Percentiles rank a stretch among this genome's conserved stretches.
Conservation (phyloP, 2,329 filamentous ascomycete genomes). For the Apiospora marii region DNA sequence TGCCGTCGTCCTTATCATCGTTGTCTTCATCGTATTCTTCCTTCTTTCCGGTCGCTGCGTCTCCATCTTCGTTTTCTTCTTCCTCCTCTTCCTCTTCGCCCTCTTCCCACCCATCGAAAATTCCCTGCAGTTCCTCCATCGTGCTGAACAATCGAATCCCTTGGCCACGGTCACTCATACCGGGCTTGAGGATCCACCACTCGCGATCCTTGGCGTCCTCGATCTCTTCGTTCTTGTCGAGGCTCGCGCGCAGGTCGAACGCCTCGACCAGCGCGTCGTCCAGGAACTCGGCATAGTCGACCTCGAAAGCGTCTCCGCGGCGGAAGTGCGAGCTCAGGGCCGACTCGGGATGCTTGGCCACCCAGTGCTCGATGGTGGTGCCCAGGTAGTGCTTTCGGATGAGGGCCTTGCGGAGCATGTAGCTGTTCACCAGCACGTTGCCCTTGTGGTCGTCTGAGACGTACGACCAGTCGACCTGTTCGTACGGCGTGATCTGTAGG, state of each 20-base stretch:
- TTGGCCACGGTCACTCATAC: conserved; percentile 96
- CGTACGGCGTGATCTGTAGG: conserved; percentile 87
- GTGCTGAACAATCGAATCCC: conserved; percentile 90
- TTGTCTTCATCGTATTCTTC: conserved; percentile 37
- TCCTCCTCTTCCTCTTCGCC: conserved; percentile 69
- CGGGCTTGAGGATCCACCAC: conserved; percentile 98
- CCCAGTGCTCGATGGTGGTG: conserved; percentile 83
- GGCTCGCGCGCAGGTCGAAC: conserved; percentile 83
- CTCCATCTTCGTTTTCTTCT: conserved; percentile 49
- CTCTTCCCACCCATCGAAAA: conserved; percentile 92
- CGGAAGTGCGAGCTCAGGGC: conserved; percentile 76
- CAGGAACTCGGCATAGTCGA: conserved; percentile 96
- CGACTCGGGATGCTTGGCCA: conserved; percentile 80
- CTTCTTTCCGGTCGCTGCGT: conserved; percentile 30
- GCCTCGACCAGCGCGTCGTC: conserved; percentile 92
- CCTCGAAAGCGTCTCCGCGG: conserved; percentile 84
- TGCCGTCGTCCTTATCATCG: conserved; percentile 55
- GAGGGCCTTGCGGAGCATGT: conserved; percentile 93
- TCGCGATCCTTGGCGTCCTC: conserved; percentile 57
- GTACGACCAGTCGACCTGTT: conserved; percentile 84
- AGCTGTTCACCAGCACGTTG: conserved; percentile 81
- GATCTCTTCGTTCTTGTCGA: conserved; percentile 69
- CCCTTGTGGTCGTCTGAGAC: conserved; percentile 64
- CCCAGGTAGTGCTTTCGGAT: conserved; percentile 96
- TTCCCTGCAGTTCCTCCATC: conserved; percentile 81